Conservation (phyloP, 257 asterid species). For the Fraxinus americana region DNA sequence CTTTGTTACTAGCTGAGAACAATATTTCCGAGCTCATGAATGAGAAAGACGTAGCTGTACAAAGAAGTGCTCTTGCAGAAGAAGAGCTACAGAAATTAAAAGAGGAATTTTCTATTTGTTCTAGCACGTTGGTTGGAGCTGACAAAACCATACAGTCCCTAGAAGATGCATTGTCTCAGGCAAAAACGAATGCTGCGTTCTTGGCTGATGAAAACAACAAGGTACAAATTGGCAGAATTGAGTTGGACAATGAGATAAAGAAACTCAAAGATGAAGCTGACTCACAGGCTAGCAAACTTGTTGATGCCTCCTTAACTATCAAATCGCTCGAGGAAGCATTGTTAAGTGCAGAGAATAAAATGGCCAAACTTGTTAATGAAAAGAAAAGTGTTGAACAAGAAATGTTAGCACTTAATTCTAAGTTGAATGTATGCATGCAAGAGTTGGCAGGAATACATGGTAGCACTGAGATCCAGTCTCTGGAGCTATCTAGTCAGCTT, state of each 20-base stretch:
- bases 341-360: constrained; percentile 52
- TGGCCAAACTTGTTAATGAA: constrained; percentile 52
- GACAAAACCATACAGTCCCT: constrained; percentile 69
- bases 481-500: constrained; percentile 60
- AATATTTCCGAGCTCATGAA: constrained; percentile 46
- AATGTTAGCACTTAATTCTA: constrained; percentile 52
- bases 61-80: constrained; percentile 48
- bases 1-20: constrained; percentile 56
- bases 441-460: constrained; percentile 72
- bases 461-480: constrained; percentile 44
- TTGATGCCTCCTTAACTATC: constrained; percentile 58
- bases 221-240: constrained; percentile 42
- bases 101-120: constrained; percentile 51
- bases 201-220: constrained; percentile 66
- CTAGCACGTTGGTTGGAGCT: constrained; percentile 56
- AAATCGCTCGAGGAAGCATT: constrained; percentile 69
- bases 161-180: constrained; percentile 67
- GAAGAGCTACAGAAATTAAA: constrained; percentile 51
- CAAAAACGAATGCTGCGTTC: constrained; percentile 51
- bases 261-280: constrained; percentile 68
- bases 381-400: constrained; percentile 63
- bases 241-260: constrained; percentile 68
- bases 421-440: constrained; percentile 66
- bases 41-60: constrained; percentile 61
- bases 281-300: constrained; percentile 52